A percentile compares a stretch with the other conserved stretches of the same genome.
phyloP scores from a whole-genome alignment of 2,329 filamentous ascomycete genomes.

The Anthostomella pinea region DNA sequence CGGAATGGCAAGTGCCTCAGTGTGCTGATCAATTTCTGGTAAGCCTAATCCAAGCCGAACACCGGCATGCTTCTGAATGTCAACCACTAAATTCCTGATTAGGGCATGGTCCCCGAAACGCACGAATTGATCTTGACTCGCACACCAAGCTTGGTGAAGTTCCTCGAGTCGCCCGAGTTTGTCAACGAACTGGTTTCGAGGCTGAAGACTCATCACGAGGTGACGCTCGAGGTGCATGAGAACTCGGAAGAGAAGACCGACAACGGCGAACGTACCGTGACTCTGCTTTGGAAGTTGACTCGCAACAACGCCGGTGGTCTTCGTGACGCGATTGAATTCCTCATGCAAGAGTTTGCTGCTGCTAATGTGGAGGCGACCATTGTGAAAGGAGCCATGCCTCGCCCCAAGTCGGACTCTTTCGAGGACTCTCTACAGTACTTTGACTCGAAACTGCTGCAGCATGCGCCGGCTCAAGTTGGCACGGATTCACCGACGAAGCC shows the following conservation, averaged over 20 bases:
- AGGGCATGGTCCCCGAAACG: constrained; percentile 96
- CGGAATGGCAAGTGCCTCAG: constrained; percentile 96
- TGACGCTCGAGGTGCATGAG: constrained; percentile 75
- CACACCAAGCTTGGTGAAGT: constrained; percentile 72
- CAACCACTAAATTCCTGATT: constrained; percentile 29
- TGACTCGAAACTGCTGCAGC: constrained; percentile 92
- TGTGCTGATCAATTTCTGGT: constrained; percentile 93
- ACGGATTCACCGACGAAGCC: constrained; percentile 88
- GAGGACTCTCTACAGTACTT: constrained; percentile 97
- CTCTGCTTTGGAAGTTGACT: constrained; percentile 78
- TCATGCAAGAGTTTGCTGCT: constrained; percentile 80
- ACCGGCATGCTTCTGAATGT: background rate
- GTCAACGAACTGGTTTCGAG: constrained; percentile 75
- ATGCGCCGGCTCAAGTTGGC: constrained; percentile 74
- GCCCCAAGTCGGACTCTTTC: constrained; percentile 98
- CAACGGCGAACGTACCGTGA: constrained; percentile 55
- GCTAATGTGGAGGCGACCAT: constrained; percentile 84
- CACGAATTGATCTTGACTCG: constrained; percentile 86
- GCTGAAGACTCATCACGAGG: constrained; percentile 87
- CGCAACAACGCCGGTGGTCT: constrained; percentile 95
- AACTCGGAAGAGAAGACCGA: constrained; percentile 58
- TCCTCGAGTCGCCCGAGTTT: constrained; percentile 80
- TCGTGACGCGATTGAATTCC: constrained; percentile 92
- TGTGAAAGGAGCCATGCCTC: constrained; percentile 90
- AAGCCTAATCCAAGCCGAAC: constrained; percentile 28